phyloP scores from a whole-genome alignment of 768 basidiomycete species.

The Leucocoprinus sp. region DNA sequence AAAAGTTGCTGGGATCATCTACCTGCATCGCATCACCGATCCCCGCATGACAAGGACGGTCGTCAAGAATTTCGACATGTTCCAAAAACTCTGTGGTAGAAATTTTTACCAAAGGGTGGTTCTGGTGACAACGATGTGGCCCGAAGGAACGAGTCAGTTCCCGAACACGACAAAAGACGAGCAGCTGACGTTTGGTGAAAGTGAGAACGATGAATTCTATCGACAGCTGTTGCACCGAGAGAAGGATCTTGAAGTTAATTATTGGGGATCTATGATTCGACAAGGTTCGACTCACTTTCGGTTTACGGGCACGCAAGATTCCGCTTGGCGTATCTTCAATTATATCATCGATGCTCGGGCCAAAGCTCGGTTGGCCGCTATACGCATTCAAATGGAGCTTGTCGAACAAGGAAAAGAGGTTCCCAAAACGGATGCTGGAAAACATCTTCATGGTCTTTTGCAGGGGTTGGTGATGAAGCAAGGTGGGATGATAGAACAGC shows the following conservation, averaged over 20 bases:
- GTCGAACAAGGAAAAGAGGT: not conserved
- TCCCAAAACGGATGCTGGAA: not conserved
- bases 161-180: too few species aligned
- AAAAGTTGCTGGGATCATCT: constrained; percentile 8
- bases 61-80: constrained; percentile 6
- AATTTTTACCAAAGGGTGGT: not conserved
- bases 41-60: constrained; percentile 7
- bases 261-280: constrained; percentile 1
- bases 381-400: not conserved
- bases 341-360: not conserved
- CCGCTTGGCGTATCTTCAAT: constrained; percentile 3
- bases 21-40: constrained; percentile 11
- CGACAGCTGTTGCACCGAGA: not conserved
- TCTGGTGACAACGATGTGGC: constrained; percentile 12
- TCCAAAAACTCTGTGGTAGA: constrained; percentile 15
- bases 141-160: not conserved
- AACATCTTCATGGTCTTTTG: not conserved
- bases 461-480: not conserved
- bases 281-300: not conserved
- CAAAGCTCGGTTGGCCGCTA: not conserved
- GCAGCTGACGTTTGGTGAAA: too few species aligned
- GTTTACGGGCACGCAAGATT: not conserved
- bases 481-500: not conserved
- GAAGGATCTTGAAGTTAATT: not conserved
- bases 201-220: too few species aligned